Percentiles rank a stretch among this genome's conserved stretches.
Evolutionary conservation across 148 eudicot genomes (phyloP).

Genomic region (Rhododendron mucronatum): DNA sequence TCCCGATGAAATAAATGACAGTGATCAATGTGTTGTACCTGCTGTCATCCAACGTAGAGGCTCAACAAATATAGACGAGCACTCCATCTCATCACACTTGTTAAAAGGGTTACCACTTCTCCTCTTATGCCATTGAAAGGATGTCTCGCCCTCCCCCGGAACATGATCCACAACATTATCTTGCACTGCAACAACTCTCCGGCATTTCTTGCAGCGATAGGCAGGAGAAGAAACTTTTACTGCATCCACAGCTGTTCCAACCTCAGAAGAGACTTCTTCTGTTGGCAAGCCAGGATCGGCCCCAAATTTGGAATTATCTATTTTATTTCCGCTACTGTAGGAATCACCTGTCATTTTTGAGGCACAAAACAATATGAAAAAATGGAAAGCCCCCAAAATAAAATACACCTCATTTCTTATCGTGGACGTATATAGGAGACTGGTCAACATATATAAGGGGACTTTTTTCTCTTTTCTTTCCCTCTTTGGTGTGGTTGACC

Average conservation of each 20-base stretch:
- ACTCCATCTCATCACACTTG: slow-evolving; percentile 61
- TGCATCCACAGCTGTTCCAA: slow-evolving; percentile 25
- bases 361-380: background rate
- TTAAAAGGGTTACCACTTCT: slow-evolving; percentile 53
- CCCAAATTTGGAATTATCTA: slow-evolving; percentile 31
- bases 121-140: slow-evolving; percentile 84
- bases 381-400: background rate
- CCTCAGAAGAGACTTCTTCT: slow-evolving; percentile 35
- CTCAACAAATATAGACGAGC: slow-evolving; percentile 85
- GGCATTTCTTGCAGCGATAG: slow-evolving; percentile 90
- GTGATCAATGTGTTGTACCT: slow-evolving; percentile 18
- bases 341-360: background rate
- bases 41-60: slow-evolving; percentile 93
- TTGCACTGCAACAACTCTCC: slow-evolving; percentile 77
- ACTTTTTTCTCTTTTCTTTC: background rate
- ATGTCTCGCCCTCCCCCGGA: slow-evolving; percentile 89
- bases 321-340: background rate
- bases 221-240: slow-evolving; percentile 35
- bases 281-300: slow-evolving; percentile 75
- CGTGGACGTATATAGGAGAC: background rate
- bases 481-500: background rate
- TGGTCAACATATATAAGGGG: background rate
- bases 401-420: background rate
- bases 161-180: slow-evolving; percentile 69
- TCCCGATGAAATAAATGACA: background rate